A percentile compares a stretch with the other conserved stretches of the same genome.
Conservation (phyloP, 441 rosid genomes). For the Euphorbia schlechtendalii region DNA sequence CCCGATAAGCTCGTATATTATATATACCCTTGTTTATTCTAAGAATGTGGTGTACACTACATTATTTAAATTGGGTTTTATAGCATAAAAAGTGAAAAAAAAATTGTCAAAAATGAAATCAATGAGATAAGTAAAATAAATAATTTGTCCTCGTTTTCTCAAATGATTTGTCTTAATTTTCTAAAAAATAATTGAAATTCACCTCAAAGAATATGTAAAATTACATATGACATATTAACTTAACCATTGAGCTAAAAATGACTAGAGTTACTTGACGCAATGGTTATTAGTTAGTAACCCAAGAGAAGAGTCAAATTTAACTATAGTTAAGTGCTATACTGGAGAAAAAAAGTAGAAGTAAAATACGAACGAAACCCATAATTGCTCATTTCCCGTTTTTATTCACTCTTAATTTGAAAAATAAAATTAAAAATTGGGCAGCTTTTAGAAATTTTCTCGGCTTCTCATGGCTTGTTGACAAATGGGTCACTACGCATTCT, state of each 20-base stretch:
- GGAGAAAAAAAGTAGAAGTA: background rate
- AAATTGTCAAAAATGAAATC: too few species aligned
- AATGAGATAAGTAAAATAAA: too few species aligned
- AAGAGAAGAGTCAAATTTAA: constrained; percentile 23
- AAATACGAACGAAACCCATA: constrained; percentile 27
- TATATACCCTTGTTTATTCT: too few species aligned
- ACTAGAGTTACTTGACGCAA: constrained; percentile 6
- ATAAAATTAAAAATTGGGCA: constrained; percentile 12
- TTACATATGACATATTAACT: background rate
- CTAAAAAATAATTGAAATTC: background rate
- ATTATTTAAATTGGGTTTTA: too few species aligned
- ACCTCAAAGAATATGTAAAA: background rate
- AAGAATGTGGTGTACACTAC: too few species aligned
- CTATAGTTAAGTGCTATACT: constrained; percentile 27
- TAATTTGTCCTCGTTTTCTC: too few species aligned
- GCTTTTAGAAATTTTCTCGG: constrained; percentile 19
- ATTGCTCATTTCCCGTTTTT: constrained; percentile 3
- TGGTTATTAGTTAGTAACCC: too few species aligned
- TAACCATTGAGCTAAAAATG: constrained; percentile 8
- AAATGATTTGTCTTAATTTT: too few species aligned
- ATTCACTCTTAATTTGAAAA: background rate
- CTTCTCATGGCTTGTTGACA: constrained; percentile 26
- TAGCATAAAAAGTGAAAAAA: too few species aligned
- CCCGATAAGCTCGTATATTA: too few species aligned
- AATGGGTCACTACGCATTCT: constrained; percentile 27